Evolutionary conservation across 805 yeast species (phyloP).

Genomic region (Barnettozyma botsteinii): DNA sequence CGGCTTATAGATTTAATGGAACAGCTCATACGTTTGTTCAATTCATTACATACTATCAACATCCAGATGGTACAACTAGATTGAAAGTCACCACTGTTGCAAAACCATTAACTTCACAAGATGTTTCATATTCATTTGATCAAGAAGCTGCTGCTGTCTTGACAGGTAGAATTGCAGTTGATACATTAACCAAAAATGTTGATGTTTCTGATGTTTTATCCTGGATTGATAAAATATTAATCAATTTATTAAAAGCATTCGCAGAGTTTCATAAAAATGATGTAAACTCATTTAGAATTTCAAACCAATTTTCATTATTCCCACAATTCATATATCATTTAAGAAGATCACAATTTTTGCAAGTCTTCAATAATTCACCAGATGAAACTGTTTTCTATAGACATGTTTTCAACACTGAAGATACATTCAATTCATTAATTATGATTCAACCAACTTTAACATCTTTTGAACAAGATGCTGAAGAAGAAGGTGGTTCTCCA

Average conservation of each 20-base stretch:
- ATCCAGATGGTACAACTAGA: constrained; percentile 50
- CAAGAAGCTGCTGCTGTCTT: constrained; percentile 66
- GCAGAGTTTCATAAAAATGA: constrained; percentile 43
- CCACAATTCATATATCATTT: constrained; percentile 67
- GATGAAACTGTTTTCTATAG: constrained; percentile 65
- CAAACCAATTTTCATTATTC: constrained; percentile 44
- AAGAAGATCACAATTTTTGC: constrained; percentile 59
- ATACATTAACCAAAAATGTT: constrained; percentile 24
- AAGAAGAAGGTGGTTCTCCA: constrained; percentile 46
- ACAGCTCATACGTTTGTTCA: constrained; percentile 38
- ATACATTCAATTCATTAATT: constrained; percentile 50
- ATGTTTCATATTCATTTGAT: constrained; percentile 47
- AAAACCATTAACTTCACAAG: constrained; percentile 36
- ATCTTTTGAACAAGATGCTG: constrained; percentile 38
- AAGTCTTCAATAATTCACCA: constrained; percentile 64
- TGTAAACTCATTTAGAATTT: constrained; percentile 43
- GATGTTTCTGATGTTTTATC: constrained; percentile 37
- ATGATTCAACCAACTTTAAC: constrained; percentile 70
- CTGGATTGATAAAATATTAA: constrained; percentile 43
- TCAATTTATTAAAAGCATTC: constrained; percentile 42
- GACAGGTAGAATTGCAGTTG: constrained; percentile 48
- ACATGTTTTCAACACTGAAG: constrained; percentile 58
- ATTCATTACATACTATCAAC: constrained; percentile 57
- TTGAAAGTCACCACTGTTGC: constrained; percentile 57
- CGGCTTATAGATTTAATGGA: constrained; percentile 9